Evolutionary conservation across 192 early-diverging fungal species (phyloP).

Genomic region (Rhizophagus clarus): DNA sequence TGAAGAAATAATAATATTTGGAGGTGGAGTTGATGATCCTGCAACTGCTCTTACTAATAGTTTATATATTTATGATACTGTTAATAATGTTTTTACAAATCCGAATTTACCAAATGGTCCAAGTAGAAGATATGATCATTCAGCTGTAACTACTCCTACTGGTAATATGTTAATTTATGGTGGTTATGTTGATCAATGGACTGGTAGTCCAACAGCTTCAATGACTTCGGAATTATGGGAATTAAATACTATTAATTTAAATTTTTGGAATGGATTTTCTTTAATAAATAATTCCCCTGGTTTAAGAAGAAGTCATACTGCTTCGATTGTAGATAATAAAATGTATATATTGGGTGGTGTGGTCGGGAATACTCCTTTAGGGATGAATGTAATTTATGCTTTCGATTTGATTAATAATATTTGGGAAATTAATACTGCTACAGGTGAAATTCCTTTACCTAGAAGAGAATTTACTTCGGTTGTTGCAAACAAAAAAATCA

Average conservation of each 20-base stretch:
- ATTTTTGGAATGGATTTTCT: background rate
- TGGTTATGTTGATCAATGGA: background rate
- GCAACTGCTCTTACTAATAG: background rate
- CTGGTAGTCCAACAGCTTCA: background rate
- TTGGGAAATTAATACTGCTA: constrained; percentile 19
- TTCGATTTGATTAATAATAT: constrained; percentile 18
- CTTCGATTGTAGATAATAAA: background rate
- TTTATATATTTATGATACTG: constrained; percentile 1
- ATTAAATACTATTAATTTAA: background rate
- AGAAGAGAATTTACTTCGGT: constrained; percentile 33
- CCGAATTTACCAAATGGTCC: background rate
- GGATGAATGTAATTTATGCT: constrained; percentile 19
- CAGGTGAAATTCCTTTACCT: constrained; percentile 19
- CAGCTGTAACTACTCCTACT: background rate
- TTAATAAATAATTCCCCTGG: background rate
- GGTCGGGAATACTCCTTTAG: no score
- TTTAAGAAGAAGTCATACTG: background rate
- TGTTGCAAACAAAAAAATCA: constrained; percentile 19
- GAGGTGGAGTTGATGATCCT: constrained; percentile 14
- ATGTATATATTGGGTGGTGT: constrained; percentile 16
- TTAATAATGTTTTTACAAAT: background rate
- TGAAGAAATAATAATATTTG: constrained; percentile 30
- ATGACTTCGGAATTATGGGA: background rate
- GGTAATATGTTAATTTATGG: constrained; percentile 22
- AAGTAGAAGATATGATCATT: background rate